Evolutionary conservation across 495 filamentous ascomycete species (phyloP), one percentile per base, ranked within the genome.

Genomic region (Clohesyomyces aquaticus): DNA sequence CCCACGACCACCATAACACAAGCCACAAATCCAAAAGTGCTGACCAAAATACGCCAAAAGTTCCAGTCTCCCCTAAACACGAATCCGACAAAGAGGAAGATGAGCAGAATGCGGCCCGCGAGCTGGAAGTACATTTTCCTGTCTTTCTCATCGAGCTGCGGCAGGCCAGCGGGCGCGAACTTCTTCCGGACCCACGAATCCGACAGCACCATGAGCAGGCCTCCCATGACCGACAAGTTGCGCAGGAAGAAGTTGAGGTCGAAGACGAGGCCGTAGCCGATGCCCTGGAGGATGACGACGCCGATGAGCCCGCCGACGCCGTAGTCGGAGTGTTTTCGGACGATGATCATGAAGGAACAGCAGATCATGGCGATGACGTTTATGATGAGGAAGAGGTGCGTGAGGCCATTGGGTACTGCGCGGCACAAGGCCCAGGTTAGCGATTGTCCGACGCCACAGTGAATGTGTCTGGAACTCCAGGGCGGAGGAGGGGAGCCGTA

Each of bases 81-180:
- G 72, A 98, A 98, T 25, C 94, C 94, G 61, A 96, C 72, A 74
- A 98, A 98, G 61, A 98, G 81, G 82, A 98, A 96, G 76, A 98
- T 97, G 66, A 98, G 80, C 46, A 98, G 82, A n/a, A 98, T 89
- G 64, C 94, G 86, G 23, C 94, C 94, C 55, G 94, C 94, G 54
- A 98, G 87, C 83, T 98, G 94, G 78, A 98, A 93, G 81, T 98
- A 98, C 91, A 97, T 97, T 83, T 98, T 98, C 75, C 91, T 88
- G 76, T 98, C 95, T 85, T 97, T 97, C 83, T 98, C 94, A 70
- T 96, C 93, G 22, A 98, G 82, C 78, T 90, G 85, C 54, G 94
- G 94, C 59, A 98, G 81, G 42, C 94, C 94, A 25, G 94, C 94
- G 45, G 96, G 96, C 12, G 93, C 92, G 79, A 97, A 96, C 76